Percentiles rank a stretch among this genome's conserved stretches.
Evolutionary conservation across 768 basidiomycete species (phyloP).

Genomic region (Pulveroboletus frians): DNA sequence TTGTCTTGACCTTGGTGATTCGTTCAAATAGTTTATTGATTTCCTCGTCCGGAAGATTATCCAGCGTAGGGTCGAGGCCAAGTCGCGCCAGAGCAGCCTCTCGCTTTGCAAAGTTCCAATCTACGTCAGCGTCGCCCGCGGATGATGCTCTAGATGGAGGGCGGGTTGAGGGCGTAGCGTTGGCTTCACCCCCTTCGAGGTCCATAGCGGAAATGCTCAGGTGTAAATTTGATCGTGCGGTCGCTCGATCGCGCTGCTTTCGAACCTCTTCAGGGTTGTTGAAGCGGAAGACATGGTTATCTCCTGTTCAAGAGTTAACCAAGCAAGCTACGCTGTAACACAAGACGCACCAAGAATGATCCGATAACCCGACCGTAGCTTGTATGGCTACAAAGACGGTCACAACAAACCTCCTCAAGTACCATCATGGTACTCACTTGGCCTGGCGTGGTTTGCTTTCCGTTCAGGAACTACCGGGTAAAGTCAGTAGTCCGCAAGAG

Average conservation of each 20-base stretch:
- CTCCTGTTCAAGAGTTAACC: slow-evolving; percentile 47
- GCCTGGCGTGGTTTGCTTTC: slow-evolving; percentile 73
- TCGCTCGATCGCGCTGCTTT: slow-evolving; percentile 80
- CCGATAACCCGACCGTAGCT: slow-evolving; percentile 89
- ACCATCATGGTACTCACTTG: slow-evolving; percentile 47
- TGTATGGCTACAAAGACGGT: slow-evolving; percentile 50
- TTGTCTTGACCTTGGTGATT: slow-evolving; percentile 86
- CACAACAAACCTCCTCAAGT: slow-evolving; percentile 4
- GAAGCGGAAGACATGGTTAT: slow-evolving; percentile 96
- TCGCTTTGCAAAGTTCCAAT: slow-evolving; percentile 96
- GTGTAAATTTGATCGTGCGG: slow-evolving; percentile 63
- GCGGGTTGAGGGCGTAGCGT: slow-evolving; percentile 48
- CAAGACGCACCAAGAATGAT: slow-evolving; percentile 78
- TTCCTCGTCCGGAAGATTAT: slow-evolving; percentile 92
- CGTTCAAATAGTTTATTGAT: slow-evolving; percentile 91
- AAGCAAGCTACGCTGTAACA: background rate
- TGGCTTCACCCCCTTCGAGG: slow-evolving; percentile 45
- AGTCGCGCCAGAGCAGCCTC: slow-evolving; percentile 88
- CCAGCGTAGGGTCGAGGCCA: slow-evolving; percentile 83
- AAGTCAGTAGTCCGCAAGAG: slow-evolving; percentile 11
- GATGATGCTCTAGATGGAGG: slow-evolving; percentile 74
- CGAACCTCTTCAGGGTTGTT: slow-evolving; percentile 95
- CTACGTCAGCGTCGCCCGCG: slow-evolving; percentile 67
- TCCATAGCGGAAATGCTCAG: slow-evolving; percentile 63
- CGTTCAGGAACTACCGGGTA: slow-evolving; percentile 76